A percentile compares a stretch with the other conserved stretches of the same genome.
phyloP scores from a whole-genome alignment of 176 grass and related monocot species.

The Rhynchospora tenuis region DNA sequence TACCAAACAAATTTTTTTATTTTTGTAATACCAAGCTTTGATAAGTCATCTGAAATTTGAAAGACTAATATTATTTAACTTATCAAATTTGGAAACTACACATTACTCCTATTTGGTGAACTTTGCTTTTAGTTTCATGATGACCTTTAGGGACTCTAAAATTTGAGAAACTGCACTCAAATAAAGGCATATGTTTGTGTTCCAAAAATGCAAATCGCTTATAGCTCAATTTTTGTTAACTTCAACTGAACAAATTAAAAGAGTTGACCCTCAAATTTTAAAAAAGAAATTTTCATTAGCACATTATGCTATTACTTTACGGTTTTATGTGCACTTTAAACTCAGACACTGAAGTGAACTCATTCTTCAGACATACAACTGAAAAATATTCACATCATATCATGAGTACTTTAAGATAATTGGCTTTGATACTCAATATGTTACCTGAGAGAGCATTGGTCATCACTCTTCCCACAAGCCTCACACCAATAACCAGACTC shows the following conservation, averaged over 20 bases:
- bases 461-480: slow-evolving; percentile 71
- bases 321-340: too few relatives aligned
- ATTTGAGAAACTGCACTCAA: neutral
- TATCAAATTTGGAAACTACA: too few relatives aligned
- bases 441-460: slow-evolving; percentile 72
- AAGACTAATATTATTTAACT: too few relatives aligned
- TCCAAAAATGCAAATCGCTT: neutral
- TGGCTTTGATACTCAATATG: neutral
- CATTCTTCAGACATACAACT: neutral
- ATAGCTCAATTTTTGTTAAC: too few relatives aligned
- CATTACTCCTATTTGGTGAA: neutral
- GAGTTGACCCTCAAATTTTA: neutral
- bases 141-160: neutral
- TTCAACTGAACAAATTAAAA: neutral
- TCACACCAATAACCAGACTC: slow-evolving; percentile 92
- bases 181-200: neutral
- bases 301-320: neutral
- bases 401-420: neutral
- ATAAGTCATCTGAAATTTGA: neutral
- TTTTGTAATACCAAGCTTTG: neutral
- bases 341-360: neutral
- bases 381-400: neutral
- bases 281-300: neutral
- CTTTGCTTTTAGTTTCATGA: too few relatives aligned
- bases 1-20: neutral